Conservation (phyloP, 352 stramenopile species). For the Aphanomyces invadans region DNA sequence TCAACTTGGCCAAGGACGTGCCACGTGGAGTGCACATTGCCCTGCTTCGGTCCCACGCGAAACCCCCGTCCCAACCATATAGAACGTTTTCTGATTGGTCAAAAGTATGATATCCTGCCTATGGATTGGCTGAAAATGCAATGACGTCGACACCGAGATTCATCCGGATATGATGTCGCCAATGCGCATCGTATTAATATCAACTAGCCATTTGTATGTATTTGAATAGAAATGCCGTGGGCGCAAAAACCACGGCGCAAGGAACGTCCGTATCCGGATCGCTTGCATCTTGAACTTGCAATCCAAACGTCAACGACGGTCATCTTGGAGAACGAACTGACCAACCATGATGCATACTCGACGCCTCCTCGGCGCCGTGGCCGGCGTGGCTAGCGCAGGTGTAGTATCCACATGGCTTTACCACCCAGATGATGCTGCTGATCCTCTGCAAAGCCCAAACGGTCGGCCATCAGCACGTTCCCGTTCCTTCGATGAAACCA, state of each 20-base stretch:
- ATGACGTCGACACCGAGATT: not conserved
- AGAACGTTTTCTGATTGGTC: not conserved
- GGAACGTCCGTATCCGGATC: not conserved
- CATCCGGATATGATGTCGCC: not conserved
- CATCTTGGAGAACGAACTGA: not conserved
- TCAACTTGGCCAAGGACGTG: not conserved
- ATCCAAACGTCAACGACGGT: not conserved
- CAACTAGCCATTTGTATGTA: not conserved
- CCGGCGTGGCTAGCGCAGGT: not conserved
- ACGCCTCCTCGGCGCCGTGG: constrained; percentile 13
- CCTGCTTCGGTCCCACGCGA: no score
- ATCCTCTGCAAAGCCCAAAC: not conserved
- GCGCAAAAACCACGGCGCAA: not conserved
- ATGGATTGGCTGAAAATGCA: not conserved
- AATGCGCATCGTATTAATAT: no score
- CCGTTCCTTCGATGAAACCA: not conserved
- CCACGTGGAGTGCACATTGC: not conserved
- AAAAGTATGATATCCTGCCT: not conserved
- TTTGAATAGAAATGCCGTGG: not conserved
- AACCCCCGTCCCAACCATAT: not conserved
- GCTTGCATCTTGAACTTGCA: constrained; percentile 7
- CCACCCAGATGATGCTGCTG: not conserved
- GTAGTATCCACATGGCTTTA: constrained; percentile 8
- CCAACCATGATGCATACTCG: constrained; percentile 20
- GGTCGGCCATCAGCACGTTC: not conserved